Evolutionary conservation across 192 early-diverging fungal genomes (phyloP).

Genomic region (Rhizophagus clarus): DNA sequence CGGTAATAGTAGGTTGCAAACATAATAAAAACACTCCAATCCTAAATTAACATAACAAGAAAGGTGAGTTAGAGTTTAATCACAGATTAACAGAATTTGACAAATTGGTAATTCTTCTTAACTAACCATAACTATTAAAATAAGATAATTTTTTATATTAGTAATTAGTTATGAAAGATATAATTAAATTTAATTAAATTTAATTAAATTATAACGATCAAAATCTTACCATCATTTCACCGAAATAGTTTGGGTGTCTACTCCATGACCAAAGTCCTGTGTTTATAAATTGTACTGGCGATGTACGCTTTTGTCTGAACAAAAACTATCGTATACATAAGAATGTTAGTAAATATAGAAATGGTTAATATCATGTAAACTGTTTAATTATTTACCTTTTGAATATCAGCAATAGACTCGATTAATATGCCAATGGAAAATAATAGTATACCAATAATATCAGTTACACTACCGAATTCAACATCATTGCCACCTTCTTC

Average conservation of each 20-base stretch:
- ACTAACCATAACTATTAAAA: not conserved
- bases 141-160: not conserved
- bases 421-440: conserved; percentile 22
- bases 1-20: conserved; percentile 23
- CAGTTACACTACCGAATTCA: conserved; percentile 19
- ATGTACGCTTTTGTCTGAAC: conserved; percentile 14
- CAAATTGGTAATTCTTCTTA: not conserved
- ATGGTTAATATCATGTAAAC: not conserved
- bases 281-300: conserved; percentile 19
- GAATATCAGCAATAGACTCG: conserved; percentile 19
- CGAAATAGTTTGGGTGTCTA: conserved; percentile 36
- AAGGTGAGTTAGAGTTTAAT: not conserved
- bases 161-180: not conserved
- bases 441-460: conserved; percentile 24
- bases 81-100: not conserved
- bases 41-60: conserved; percentile 3
- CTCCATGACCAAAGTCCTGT: conserved; percentile 30
- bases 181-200: too few species aligned
- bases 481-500: not conserved
- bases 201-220: not conserved
- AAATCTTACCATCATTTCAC: conserved; percentile 30
- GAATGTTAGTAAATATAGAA: not conserved
- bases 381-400: conserved; percentile 2
- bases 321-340: not conserved
- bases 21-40: conserved; percentile 33